These are phyloP conservation scores for Glycyrrhiza uralensis DNA, from an alignment of 306 rosid species.

Conservation along the genomic window DNA sequence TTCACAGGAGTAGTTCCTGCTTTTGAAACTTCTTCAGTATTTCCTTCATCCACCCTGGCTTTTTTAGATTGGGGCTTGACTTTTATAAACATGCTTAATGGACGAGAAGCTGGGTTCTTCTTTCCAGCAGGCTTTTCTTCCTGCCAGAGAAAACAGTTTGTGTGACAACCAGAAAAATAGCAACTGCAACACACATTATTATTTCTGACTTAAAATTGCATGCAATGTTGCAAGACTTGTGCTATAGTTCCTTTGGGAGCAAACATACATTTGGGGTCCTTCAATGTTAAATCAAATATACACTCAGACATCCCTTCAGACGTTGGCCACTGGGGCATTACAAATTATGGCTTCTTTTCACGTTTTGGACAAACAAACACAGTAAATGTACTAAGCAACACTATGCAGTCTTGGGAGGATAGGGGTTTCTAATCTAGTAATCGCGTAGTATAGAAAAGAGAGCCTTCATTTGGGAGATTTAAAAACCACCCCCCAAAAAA, in stretches of 20 bases:
- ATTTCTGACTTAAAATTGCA: background rate
- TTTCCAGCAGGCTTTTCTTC: conserved; percentile 54
- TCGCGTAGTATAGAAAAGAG: background rate
- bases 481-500: background rate
- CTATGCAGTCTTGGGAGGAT: background rate
- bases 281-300: no score
- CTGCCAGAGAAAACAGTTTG: conserved; percentile 39
- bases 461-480: conserved; percentile 1
- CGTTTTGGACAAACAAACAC: background rate
- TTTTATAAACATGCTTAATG: conserved; percentile 62
- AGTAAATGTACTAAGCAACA: background rate
- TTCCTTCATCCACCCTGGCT: conserved; percentile 51
- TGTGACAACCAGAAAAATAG: background rate
- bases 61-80: conserved; percentile 79
- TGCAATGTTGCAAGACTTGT: background rate
- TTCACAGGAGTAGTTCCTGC: conserved; percentile 8
- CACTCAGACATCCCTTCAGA: background rate
- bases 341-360: background rate
- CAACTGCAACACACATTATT: background rate
- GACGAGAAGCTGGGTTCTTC: conserved; percentile 50
- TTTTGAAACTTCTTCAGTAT: conserved; percentile 35
- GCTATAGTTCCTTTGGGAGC: no score
- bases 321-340: background rate
- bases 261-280: no score
- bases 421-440: conserved; percentile 2